These are phyloP conservation scores for Apiotrichum laibachii DNA, from an alignment of 1,284 basidiomycete genomes.

Conservation along the genomic window DNA sequence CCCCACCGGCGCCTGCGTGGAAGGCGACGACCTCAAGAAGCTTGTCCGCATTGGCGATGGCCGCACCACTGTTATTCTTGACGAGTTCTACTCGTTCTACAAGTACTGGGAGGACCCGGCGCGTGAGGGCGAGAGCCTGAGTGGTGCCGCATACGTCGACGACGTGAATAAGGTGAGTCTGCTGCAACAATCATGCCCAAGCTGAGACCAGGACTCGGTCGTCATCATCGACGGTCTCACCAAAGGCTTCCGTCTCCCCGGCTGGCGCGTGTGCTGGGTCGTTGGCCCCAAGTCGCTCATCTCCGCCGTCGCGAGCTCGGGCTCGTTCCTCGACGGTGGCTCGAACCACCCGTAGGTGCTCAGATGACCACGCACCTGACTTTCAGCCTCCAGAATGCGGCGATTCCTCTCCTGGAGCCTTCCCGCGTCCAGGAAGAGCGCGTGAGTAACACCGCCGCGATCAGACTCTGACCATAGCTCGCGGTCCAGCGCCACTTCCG, in stretches of 20 bases:
- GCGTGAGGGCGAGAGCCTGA: constrained; percentile 73
- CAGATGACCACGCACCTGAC: not conserved
- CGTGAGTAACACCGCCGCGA: not conserved
- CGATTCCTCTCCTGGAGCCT: constrained; percentile 74
- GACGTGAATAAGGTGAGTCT: constrained; percentile 69
- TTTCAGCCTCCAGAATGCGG: constrained; percentile 73
- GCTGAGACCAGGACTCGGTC: constrained; percentile 60
- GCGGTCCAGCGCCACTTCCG: constrained; percentile 86
- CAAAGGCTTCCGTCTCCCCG: constrained; percentile 75
- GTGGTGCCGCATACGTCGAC: constrained; percentile 76
- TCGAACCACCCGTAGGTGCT: constrained; percentile 74
- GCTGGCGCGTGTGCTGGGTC: constrained; percentile 94
- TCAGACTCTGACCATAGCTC: constrained; percentile 54
- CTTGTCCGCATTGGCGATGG: constrained; percentile 66
- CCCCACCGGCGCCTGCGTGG: constrained; percentile 74
- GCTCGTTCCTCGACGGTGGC: constrained; percentile 83
- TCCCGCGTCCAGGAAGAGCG: constrained; percentile 63
- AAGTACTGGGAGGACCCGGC: constrained; percentile 75
- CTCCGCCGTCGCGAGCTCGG: constrained; percentile 79
- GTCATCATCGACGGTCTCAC: constrained; percentile 89
- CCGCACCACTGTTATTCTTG: constrained; percentile 72
- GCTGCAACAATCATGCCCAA: not conserved
- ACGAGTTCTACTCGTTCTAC: constrained; percentile 70
- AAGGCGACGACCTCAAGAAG: constrained; percentile 72
- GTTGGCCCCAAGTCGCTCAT: constrained; percentile 87